Evolutionary conservation across 345 rosid genomes (phyloP).

Genomic region (Dovyalis caffra): DNA sequence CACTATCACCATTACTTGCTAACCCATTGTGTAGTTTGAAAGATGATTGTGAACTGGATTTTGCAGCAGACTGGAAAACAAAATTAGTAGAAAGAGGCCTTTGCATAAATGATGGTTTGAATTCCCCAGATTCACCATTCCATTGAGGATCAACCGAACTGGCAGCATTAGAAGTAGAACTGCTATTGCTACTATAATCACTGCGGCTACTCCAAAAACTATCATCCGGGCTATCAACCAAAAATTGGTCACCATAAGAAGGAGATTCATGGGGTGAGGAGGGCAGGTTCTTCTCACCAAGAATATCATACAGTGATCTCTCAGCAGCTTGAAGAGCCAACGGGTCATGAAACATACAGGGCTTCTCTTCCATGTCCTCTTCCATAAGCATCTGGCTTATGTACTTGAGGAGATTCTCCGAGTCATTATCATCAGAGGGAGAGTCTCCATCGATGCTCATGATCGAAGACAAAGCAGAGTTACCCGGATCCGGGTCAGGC

Average conservation of each 20-base stretch:
- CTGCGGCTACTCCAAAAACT: slow-evolving; percentile 38
- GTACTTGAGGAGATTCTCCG: slow-evolving; percentile 55
- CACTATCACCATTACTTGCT: slow-evolving; percentile 17
- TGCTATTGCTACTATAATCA: slow-evolving; percentile 29
- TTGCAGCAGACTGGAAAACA: slow-evolving; percentile 50
- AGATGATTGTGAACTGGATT: slow-evolving; percentile 14
- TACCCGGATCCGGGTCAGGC: slow-evolving; percentile 24
- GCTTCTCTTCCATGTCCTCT: slow-evolving; percentile 57
- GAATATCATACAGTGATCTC: slow-evolving; percentile 57
- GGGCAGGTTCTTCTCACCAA: slow-evolving; percentile 38
- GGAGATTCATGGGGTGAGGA: slow-evolving; percentile 21
- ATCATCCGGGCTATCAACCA: slow-evolving; percentile 43
- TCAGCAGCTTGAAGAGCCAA: slow-evolving; percentile 63
- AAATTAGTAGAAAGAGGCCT: slow-evolving; percentile 34
- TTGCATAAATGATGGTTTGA: slow-evolving; percentile 19
- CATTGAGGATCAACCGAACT: slow-evolving; percentile 39
- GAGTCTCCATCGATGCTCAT: slow-evolving; percentile 29
- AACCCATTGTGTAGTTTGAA: slow-evolving; percentile 26
- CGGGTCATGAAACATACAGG: slow-evolving; percentile 46
- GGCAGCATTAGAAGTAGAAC: slow-evolving; percentile 32
- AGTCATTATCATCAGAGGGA: slow-evolving; percentile 50
- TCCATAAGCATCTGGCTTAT: slow-evolving; percentile 71
- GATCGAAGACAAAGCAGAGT: slow-evolving; percentile 15
- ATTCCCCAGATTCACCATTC: slow-evolving; percentile 35
- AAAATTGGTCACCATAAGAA: slow-evolving; percentile 23